phyloP scores from a whole-genome alignment of 2,329 filamentous ascomycete genomes.

The Pezicula rhizophila region DNA sequence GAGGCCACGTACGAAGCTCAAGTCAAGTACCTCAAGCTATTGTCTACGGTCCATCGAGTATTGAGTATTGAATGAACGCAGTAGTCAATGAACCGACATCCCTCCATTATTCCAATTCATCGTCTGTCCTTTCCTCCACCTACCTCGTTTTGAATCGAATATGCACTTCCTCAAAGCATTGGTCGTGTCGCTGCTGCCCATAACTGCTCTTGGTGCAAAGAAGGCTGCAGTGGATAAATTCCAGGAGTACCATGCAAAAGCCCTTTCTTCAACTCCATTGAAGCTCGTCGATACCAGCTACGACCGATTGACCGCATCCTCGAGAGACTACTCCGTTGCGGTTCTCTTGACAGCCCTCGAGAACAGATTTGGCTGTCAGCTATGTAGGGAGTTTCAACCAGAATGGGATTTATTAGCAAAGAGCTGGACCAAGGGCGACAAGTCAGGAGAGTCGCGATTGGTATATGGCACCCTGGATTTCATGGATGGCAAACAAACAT shows the following conservation, averaged over 20 bases:
- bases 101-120: constrained; percentile 5
- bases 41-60: no score
- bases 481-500: constrained; percentile 71
- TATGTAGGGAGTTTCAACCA: constrained; percentile 87
- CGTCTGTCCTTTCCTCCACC: constrained; percentile 12
- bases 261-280: constrained; percentile 59
- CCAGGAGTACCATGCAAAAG: constrained; percentile 62
- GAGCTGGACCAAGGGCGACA: constrained; percentile 84
- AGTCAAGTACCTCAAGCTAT: no score
- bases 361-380: constrained; percentile 71
- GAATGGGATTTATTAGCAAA: constrained; percentile 85
- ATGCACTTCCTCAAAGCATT: constrained; percentile 67
- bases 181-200: constrained; percentile 55
- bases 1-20: no score
- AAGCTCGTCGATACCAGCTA: constrained; percentile 75
- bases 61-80: no score
- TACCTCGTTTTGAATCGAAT: constrained; percentile 23
- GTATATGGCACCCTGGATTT: constrained; percentile 88
- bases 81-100: neutral
- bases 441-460: constrained; percentile 63
- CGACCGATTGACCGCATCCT: constrained; percentile 65
- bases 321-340: constrained; percentile 77
- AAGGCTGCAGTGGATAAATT: constrained; percentile 63
- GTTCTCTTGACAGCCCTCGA: constrained; percentile 86
- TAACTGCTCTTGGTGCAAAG: constrained; percentile 57